Base-by-base conservation (phyloP, 768 basidiomycete genomes). In the Psilocybe cyanescens region DNA sequence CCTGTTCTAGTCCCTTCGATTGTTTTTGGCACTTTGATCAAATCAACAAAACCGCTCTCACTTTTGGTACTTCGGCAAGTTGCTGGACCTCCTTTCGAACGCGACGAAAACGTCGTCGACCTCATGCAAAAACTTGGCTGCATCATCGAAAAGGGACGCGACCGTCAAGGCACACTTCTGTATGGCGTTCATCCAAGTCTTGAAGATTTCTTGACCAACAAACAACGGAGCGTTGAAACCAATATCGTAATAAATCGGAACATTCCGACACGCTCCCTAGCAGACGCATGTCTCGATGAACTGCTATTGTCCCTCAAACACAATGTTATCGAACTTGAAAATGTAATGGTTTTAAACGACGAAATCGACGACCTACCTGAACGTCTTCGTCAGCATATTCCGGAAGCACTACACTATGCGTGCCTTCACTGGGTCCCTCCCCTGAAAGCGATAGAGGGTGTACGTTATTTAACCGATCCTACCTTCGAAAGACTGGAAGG, bases 171-270 rank as follows among this genome's bases (percentile, higher is more conserved):
- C 12, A n/a, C 5, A 31, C 37, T 44, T 29, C 49, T 58, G 8
- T 49, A 35, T 54, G 35, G 49, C 29, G 17, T 58, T 4, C 57
- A 58, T 33, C 57, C 39, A 9, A 51, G 37, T 29, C 49, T 58
- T 28, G 57, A 58, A 35, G 57, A 58, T 19, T 51, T 58, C 16
- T 39, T 58, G 39, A 58, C 48, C 16, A 39, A 58, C 30, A 19
- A 33, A 29, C 14, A 24, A 29, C 57, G 48, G 14, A 49, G 33
- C n/a, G 41, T 37, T n/a, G 30, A 52, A 11, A 45, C 35, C 3
- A 12, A 28, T 9, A 29, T 48, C 11, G 11, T 51, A 8, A 14
- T 50, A 48, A 24, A 51, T 41, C n/a, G 37, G 57, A 2, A 28
- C 7, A 7, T 44, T 12, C 11, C 7, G 41, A 44, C 11, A 14